These are phyloP conservation scores for Capsicum baccatum DNA, from an alignment of 257 asterid species.

Conservation along the genomic window DNA sequence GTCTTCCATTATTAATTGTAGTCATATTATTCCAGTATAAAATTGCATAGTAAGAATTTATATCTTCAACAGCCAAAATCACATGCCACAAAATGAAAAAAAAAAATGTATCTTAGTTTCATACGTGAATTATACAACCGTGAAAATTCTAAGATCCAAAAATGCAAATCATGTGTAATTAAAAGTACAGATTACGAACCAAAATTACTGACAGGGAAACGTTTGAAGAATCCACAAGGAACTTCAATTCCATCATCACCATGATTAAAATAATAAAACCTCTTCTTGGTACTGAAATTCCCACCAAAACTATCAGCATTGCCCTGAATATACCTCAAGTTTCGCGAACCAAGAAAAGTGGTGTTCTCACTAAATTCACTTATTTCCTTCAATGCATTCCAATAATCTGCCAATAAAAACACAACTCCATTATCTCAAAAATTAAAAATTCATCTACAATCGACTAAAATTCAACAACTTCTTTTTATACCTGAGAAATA, in stretches of 20 bases:
- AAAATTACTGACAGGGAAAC: constrained; percentile 49
- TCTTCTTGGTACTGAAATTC: constrained; percentile 53
- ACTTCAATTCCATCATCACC: constrained; percentile 41
- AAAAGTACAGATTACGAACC: constrained; percentile 51
- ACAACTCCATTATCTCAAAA: constrained; percentile 27
- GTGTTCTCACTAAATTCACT: constrained; percentile 43
- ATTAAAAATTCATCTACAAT: not conserved
- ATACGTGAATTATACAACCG: not conserved
- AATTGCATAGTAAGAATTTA: constrained; percentile 8
- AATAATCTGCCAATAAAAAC: constrained; percentile 56
- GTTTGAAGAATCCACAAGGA: constrained; percentile 88
- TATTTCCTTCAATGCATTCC: constrained; percentile 55
- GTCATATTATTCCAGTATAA: not conserved
- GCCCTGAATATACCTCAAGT: constrained; percentile 61
- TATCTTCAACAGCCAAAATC: constrained; percentile 10
- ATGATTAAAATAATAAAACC: constrained; percentile 61
- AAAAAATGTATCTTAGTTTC: not conserved
- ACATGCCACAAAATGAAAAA: not conserved
- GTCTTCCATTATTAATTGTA: not conserved
- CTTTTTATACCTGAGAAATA: constrained; percentile 63
- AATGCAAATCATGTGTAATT: not conserved
- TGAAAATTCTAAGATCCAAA: not conserved
- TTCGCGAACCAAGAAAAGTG: constrained; percentile 39
- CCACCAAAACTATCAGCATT: constrained; percentile 71
- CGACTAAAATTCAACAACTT: not conserved